Evolutionary conservation across 1,139 yeast species (phyloP).

Genomic region (Geotrichum europaeum): DNA sequence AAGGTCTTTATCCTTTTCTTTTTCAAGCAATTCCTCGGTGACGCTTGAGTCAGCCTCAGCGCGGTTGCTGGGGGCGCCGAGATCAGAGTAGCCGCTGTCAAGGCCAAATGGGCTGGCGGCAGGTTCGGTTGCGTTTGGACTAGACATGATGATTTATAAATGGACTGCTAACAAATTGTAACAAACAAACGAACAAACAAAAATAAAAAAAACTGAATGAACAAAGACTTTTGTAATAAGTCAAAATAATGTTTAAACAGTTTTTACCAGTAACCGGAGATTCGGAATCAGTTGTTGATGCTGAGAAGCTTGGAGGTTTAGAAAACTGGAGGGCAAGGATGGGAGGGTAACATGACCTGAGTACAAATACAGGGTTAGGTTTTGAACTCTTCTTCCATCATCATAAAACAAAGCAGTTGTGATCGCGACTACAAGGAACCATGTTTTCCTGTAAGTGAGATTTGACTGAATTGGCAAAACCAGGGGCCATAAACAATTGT

Average conservation of each 20-base stretch:
- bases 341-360: background rate
- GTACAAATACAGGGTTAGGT: no score
- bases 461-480: no score
- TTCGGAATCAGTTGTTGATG: no score
- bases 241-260: background rate
- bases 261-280: background rate
- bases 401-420: no score
- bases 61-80: background rate
- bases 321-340: background rate
- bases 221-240: background rate
- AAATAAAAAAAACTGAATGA: background rate
- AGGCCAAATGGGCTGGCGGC: background rate
- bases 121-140: background rate
- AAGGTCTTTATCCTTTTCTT: background rate
- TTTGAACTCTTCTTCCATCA: no score
- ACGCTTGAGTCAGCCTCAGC: background rate
- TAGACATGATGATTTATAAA: background rate
- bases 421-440: no score
- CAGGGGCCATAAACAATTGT: no score
- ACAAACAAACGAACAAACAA: background rate
- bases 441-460: no score
- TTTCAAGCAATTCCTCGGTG: background rate
- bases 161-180: background rate
- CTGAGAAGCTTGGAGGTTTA: background rate
- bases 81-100: background rate